Base-by-base conservation (phyloP, 257 asterid species). In the Ocimum tenuiflorum region DNA sequence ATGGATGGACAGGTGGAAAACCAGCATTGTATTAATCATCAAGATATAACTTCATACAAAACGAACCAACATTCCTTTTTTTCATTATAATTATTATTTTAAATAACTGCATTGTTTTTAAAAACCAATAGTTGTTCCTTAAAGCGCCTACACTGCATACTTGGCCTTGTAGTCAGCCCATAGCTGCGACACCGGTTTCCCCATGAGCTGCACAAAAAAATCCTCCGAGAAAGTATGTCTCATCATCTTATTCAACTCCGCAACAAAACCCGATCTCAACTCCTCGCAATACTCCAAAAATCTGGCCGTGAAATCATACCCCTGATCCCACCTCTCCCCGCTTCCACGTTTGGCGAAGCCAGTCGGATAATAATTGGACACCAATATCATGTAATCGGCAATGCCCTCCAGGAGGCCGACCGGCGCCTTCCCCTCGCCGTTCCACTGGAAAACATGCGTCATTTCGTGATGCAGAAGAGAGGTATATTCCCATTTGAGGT, bases 371-470 rank as follows among this genome's bases (percentile, higher is more conserved):
- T 73, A 80, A 47, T 69, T 72, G 27, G 80, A 65, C 18, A 48
- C 51, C 19, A 80, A 24, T 0, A 70, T 71, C 75, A 72, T 74
- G 24, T 77, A 80, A 19, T 80, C 85, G 14, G 85, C 82, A 0
- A 80, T 56, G 2, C 85, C 85, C 31, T 77, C 85, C 2, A 68
- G 23, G 19, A 80, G 70, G 6, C 80, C 82, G 2, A 64, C 57
- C 10, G 80, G 85, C 2, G 76, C 65, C 17, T 23, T 7, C 0
- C 79, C 79, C 72, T 73, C 78, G 14, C 81, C 79, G 49, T 59
- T 20, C 85, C 83, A 80, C 74, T 77, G 85, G 65, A 77, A 80
- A 8, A 80, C 78, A 50, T 80, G 85, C 31, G 83, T 77, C 62
- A 77, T 7, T 15, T 80, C 85, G 53, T 80, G 85, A 74, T 77